A percentile compares a stretch with the other conserved stretches of the same genome.
These are phyloP conservation scores for Medicago lupulina DNA, from an alignment of 306 rosid species.

Conservation along the genomic window DNA sequence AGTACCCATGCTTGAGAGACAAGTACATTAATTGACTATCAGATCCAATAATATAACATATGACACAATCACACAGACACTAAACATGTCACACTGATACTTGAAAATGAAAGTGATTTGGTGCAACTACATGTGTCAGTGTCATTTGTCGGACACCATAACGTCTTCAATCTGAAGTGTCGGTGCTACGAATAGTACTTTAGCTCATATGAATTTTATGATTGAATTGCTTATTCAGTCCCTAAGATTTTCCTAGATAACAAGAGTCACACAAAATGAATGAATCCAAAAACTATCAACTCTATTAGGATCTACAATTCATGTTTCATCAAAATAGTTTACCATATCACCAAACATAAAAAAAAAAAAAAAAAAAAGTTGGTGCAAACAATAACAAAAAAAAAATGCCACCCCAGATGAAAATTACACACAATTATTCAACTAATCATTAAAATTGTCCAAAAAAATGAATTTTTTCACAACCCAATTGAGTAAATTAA, in stretches of 20 bases:
- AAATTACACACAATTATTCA: background rate
- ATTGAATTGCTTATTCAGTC: slow-evolving; percentile 26
- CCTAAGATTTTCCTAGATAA: slow-evolving; percentile 22
- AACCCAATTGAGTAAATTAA: background rate
- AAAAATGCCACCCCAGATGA: background rate
- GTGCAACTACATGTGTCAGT: background rate
- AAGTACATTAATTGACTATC: slow-evolving; percentile 10
- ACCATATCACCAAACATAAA: no score
- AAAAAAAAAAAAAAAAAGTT: no score
- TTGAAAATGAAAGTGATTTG: background rate
- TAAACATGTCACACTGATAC: background rate
- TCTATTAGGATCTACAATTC: slow-evolving; percentile 25
- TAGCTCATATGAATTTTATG: background rate
- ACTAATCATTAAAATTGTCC: background rate
- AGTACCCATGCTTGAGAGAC: no score
- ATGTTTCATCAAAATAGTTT: slow-evolving; percentile 15
- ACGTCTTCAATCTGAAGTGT: background rate
- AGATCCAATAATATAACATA: slow-evolving; percentile 34
- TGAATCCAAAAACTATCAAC: slow-evolving; percentile 6
- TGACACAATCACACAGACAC: background rate
- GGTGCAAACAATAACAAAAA: background rate
- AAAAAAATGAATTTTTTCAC: background rate
- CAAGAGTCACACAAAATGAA: background rate
- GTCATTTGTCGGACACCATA: background rate
- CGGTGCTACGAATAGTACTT: background rate